Base-by-base conservation (phyloP, 2,329 filamentous ascomycete species). In the Cercospora citrullina region DNA sequence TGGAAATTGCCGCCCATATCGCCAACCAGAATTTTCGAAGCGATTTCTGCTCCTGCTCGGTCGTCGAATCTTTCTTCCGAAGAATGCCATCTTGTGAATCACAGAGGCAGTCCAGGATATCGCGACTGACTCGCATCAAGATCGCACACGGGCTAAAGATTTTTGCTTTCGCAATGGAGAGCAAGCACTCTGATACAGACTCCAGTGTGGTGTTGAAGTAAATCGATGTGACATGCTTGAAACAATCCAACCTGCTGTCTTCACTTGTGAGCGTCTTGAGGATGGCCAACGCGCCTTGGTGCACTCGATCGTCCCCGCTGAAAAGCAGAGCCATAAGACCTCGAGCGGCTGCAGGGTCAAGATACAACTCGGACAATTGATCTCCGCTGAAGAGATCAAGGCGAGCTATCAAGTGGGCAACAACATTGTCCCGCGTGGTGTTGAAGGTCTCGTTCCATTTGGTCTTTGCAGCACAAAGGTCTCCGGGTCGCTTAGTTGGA, bases 191-290 rank as follows among this genome's bases (percentile, higher is more conserved):
- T 26, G 84, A 85, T 26, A 90, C 80, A 3, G 86, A 84, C 64
- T 83, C 81, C 67, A 90, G 80, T 4, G 84, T 85, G n/a, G 84
- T 85, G 14, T 80, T 81, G 70, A 87, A 88, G 69, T 85, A 86
- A 0, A 81, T 81, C 60, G 83, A 80, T n/a, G 90, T 76, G n/a
- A 90, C 78, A 73, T 89, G 84, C 55, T 85, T 85, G 14, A 91
- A 80, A 16, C 87, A 88, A 71, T 89, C 87, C 69, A 85, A 81
- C 65, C 88, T 83, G 68, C 84, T 85, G 63, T 85, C 85, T 77
- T 96, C 88, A 8, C 87, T 87, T 39, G 92, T 95, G 74, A 94
- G 87, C 39, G 88, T 88, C 79, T 97, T 97, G 71, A 98, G 86
- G 30, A 98, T 82, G 72, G 93, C 91, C 6, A 94, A 87, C 1